These are phyloP conservation scores for Hypoxylon fuscum DNA, from an alignment of 495 filamentous ascomycete genomes.

Conservation along the genomic window DNA sequence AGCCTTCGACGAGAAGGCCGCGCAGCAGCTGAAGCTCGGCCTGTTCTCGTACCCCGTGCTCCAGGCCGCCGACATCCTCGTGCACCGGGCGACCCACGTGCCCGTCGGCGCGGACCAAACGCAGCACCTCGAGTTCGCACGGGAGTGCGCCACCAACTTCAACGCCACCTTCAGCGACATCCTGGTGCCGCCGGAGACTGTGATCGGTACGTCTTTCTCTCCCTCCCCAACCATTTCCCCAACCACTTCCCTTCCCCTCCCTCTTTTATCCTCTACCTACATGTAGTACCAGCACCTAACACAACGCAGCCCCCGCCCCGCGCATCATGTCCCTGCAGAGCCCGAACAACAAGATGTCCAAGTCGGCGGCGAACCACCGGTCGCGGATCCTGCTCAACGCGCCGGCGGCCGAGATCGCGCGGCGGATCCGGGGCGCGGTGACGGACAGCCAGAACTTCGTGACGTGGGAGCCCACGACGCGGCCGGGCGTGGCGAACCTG, in stretches of 20 bases:
- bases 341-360: constrained; percentile 89
- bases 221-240: not conserved
- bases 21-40: constrained; percentile 78
- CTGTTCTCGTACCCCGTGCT: constrained; percentile 96
- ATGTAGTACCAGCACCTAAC: constrained; percentile 1
- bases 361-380: constrained; percentile 73
- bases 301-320: constrained; percentile 66
- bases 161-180: constrained; percentile 72
- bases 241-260: not conserved
- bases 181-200: constrained; percentile 74
- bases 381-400: constrained; percentile 89
- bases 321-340: constrained; percentile 88
- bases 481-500: constrained; percentile 90
- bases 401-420: constrained; percentile 62
- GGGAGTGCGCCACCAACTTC: constrained; percentile 84
- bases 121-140: constrained; percentile 92
- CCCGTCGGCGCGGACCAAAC: constrained; percentile 93
- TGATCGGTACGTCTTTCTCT: constrained; percentile 69
- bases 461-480: constrained; percentile 71
- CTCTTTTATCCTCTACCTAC: not conserved
- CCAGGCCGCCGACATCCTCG: constrained; percentile 92
- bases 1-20: constrained; percentile 61
- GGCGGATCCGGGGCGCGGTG: constrained; percentile 75
- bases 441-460: constrained; percentile 75
- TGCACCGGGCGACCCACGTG: constrained; percentile 91